Evolutionary conservation across 345 rosid genomes (phyloP).

Genomic region (Camelina hispida): DNA sequence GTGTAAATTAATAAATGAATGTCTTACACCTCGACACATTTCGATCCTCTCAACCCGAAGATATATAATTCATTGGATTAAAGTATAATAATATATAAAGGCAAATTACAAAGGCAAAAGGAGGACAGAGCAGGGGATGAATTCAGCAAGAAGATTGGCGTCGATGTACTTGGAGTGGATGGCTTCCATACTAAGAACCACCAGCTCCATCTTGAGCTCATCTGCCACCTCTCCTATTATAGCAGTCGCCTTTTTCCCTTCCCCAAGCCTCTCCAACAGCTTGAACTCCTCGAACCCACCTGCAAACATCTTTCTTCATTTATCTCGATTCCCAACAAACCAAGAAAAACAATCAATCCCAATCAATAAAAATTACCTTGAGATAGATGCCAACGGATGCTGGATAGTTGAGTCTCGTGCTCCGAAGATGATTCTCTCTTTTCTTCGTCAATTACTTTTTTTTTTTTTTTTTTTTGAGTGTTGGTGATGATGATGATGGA

Average conservation of each 20-base stretch:
- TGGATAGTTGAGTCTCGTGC: constrained; percentile 83
- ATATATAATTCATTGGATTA: too few species aligned
- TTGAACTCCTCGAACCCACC: constrained; percentile 92
- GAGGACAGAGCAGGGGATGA: constrained; percentile 91
- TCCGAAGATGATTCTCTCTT: constrained; percentile 75
- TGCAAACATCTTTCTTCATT: constrained; percentile 7
- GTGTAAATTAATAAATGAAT: too few species aligned
- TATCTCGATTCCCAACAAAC: too few species aligned
- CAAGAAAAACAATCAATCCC: too few species aligned
- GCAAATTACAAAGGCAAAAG: constrained; percentile 63
- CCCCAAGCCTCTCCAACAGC: constrained; percentile 87
- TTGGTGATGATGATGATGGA: constrained; percentile 40
- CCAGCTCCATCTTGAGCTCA: constrained; percentile 82
- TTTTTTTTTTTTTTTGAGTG: too few species aligned
- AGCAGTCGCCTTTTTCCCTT: constrained; percentile 84
- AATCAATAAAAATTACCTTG: too few species aligned
- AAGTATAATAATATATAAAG: not conserved
- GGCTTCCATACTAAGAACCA: constrained; percentile 95
- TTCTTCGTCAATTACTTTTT: constrained; percentile 68
- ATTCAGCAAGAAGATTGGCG: constrained; percentile 91
- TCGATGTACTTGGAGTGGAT: constrained; percentile 97
- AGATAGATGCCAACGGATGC: constrained; percentile 89
- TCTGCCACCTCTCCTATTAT: constrained; percentile 97
- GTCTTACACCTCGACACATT: too few species aligned
- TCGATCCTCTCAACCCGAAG: too few species aligned